A percentile compares a stretch with the other conserved stretches of the same genome.
phyloP scores from a whole-genome alignment of 768 basidiomycete species.

The Terana coerulea region DNA sequence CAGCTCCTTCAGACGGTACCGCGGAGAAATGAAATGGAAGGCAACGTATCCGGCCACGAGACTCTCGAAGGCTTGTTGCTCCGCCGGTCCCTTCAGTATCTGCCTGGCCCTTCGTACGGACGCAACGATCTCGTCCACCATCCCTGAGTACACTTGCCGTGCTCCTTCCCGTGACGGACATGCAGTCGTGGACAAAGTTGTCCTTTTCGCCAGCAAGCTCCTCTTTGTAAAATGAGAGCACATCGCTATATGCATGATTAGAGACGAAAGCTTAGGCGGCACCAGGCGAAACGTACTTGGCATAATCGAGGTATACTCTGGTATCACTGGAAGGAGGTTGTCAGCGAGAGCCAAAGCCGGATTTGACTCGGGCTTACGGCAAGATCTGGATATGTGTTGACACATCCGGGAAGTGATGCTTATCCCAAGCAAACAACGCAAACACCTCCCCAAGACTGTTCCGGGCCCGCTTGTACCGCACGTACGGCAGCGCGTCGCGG shows the following conservation, averaged over 20 bases:
- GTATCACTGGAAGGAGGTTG: not conserved
- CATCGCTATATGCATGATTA: slow-evolving; percentile 1
- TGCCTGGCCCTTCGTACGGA: not conserved
- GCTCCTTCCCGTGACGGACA: not conserved
- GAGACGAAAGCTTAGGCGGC: not conserved
- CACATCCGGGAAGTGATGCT: slow-evolving; percentile 26
- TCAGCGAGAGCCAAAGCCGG: not conserved
- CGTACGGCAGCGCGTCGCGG: slow-evolving; percentile 19
- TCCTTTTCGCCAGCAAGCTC: slow-evolving; percentile 5
- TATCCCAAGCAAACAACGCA: slow-evolving; percentile 30
- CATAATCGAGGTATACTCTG: not conserved
- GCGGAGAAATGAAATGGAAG: slow-evolving; percentile 7
- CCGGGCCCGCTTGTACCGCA: slow-evolving; percentile 20
- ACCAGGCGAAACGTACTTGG: not conserved
- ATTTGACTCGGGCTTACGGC: slow-evolving; percentile 23
- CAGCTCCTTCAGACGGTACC: slow-evolving; percentile 9
- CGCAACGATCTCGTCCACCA: not conserved
- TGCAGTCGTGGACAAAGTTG: slow-evolving; percentile 8
- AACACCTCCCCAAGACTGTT: slow-evolving; percentile 33
- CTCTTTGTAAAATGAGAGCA: slow-evolving; percentile 13
- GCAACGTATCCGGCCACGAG: slow-evolving; percentile 5
- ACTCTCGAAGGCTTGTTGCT: not conserved
- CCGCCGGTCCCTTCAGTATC: not conserved
- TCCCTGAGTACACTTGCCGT: not conserved
- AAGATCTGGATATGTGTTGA: slow-evolving; percentile 32